Conservation (phyloP, 208 protist genomes). For the Porcisia hertigi region DNA sequence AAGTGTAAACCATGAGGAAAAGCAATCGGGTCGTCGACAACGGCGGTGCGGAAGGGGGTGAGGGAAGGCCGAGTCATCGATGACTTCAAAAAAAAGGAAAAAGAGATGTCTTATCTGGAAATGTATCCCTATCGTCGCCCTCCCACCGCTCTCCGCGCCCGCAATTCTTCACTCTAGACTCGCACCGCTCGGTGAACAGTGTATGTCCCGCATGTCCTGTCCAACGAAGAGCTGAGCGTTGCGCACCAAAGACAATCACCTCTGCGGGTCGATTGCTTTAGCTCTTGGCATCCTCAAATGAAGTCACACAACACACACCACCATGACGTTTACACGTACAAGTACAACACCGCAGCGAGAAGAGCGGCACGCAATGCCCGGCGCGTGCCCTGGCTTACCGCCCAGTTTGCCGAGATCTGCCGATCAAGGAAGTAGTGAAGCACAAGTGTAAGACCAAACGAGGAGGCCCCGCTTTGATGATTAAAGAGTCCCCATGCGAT, state of each 20-base stretch:
- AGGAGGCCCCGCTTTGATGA: conserved; percentile 27
- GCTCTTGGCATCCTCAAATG: too few species aligned
- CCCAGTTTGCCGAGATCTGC: conserved; percentile 37
- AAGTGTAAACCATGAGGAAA: background rate
- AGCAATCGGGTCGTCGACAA: background rate
- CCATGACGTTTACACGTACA: conserved; percentile 3
- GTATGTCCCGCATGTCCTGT: background rate
- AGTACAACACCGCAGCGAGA: conserved; percentile 39
- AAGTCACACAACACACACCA: background rate
- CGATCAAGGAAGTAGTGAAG: conserved; percentile 46
- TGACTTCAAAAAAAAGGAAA: background rate
- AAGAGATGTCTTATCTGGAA: background rate
- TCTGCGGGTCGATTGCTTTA: background rate
- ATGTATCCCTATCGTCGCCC: background rate
- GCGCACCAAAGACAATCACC: background rate
- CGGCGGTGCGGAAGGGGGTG: too few species aligned
- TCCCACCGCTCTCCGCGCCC: background rate
- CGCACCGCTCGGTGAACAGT: background rate
- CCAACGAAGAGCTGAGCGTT: background rate
- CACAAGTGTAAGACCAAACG: conserved; percentile 43
- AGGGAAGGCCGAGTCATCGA: too few species aligned
- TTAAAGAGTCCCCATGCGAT: conserved; percentile 33
- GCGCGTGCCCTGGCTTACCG: conserved; percentile 31
- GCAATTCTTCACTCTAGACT: background rate
- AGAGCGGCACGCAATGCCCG: conserved; percentile 37